Base-by-base conservation (phyloP, 2,329 filamentous ascomycete genomes). In the Pseudocercospora eumusae region DNA sequence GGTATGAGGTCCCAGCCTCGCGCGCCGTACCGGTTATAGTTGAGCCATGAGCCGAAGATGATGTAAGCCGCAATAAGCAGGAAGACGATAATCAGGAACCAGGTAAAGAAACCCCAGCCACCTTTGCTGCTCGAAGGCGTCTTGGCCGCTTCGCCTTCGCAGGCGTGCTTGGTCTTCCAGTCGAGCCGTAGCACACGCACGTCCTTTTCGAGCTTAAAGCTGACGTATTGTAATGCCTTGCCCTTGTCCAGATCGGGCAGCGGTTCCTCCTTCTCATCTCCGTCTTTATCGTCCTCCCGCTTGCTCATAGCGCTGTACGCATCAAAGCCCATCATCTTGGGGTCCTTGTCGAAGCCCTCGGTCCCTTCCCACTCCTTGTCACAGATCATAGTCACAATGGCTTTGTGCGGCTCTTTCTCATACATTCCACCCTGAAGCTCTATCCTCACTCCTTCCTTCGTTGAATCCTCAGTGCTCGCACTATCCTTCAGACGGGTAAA, bases 41-140 rank as follows among this genome's bases (percentile, higher is more conserved):
- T 98, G 75, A 98, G 87, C 95, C 95, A 99, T 20, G 93, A 96
- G 67, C 93, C 93, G 74, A 98, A 98, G 75, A 98, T 96, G 68
- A 99, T 88, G 79, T 98, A 99, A 23, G 93, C 81, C 1, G 95
- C 92, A 44, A 87, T 89, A 50, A 86, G 86, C 65, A 98, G 83
- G 84, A 99, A 99, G 63, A 89, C 79, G 69, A 98, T 86, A 69
- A 99, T 87, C 69, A 98, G 86, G 72, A 98, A 85, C 95, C 95
- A 99, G 18, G 93, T 97, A 73, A 98, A 98, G 81, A 97, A 95
- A 1, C 95, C 95, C 95, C 93, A 98, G 73, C 86, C 83, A 57
- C 81, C 80, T 61, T 80, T 79, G 61, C 78, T 75, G 45, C 73
- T 68, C 42, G 81, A 79, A 4, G 68, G 67, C 25, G 56, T 79